A percentile compares a stretch with the other conserved stretches of the same genome.
Conservation (phyloP, 257 asterid species). For the Buddleja alternifolia region DNA sequence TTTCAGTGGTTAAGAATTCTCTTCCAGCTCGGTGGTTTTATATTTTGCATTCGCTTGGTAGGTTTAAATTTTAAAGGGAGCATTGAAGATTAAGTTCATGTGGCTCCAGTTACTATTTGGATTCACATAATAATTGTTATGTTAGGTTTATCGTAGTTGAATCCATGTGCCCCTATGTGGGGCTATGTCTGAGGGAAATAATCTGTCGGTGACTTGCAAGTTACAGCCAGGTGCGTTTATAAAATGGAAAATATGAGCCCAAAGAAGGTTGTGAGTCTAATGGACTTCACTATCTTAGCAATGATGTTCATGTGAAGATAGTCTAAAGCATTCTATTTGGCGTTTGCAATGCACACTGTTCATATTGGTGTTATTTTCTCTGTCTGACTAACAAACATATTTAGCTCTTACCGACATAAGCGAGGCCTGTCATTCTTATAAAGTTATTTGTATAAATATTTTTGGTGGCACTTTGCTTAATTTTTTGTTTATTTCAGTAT, state of each 20-base stretch:
- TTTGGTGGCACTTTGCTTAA: neutral
- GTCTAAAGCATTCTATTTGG: neutral
- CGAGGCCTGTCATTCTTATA: constrained; percentile 1
- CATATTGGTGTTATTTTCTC: neutral
- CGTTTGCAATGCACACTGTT: neutral
- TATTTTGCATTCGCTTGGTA: neutral
- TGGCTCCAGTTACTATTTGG: neutral
- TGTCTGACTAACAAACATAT: neutral
- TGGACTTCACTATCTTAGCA: neutral
- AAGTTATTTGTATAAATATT: too few species aligned
- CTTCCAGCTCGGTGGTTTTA: neutral
- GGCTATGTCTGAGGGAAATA: too few species aligned
- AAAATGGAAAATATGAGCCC: neutral
- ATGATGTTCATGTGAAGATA: neutral
- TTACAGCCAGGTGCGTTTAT: too few species aligned
- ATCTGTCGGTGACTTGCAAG: too few species aligned
- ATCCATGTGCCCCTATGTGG: too few species aligned
- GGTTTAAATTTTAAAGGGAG: neutral
- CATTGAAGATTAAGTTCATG: neutral
- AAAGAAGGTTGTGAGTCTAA: neutral
- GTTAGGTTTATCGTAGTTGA: constrained; percentile 4
- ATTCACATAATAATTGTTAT: neutral
- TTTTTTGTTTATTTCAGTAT: neutral
- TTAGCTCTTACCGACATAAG: neutral
- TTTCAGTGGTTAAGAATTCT: neutral